Evolutionary conservation across 129 eudicot species (phyloP).

Genomic region (Helichrysum umbraculigerum): DNA sequence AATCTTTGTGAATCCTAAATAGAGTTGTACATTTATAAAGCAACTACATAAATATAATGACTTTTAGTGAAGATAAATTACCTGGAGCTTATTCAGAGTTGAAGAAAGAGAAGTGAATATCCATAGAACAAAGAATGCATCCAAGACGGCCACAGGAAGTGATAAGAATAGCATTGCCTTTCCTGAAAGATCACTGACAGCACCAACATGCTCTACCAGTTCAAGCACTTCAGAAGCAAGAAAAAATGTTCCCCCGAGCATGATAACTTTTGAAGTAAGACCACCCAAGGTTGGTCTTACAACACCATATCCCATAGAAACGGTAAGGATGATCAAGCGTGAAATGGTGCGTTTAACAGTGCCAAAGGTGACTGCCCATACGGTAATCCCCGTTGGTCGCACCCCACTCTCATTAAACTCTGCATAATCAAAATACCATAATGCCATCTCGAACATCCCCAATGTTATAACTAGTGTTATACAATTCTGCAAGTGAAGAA

Average conservation of each 20-base stretch:
- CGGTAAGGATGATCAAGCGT: conserved; percentile 81
- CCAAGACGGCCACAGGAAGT: conserved; percentile 97
- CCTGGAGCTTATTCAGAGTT: conserved; percentile 96
- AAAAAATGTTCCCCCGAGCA: conserved; percentile 92
- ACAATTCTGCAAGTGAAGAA: conserved; percentile 86
- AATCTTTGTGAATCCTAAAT: not conserved
- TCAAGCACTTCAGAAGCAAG: conserved; percentile 97
- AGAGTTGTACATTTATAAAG: not conserved
- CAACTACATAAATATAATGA: not conserved
- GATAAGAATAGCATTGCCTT: conserved; percentile 89
- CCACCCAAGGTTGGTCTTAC: conserved; percentile 99
- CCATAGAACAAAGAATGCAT: conserved; percentile 97
- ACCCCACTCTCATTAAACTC: conserved; percentile 90
- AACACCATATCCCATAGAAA: conserved; percentile 99
- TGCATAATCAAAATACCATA: conserved; percentile 97
- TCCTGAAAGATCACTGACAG: conserved; percentile 94
- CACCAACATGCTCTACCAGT: conserved; percentile 92
- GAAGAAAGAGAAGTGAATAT: conserved; percentile 91
- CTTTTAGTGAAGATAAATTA: conserved; percentile 26
- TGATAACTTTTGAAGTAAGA: conserved; percentile 81
- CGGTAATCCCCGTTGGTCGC: conserved; percentile 83
- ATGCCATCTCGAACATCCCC: conserved; percentile 98
- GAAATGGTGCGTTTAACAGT: conserved; percentile 81
- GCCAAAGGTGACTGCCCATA: conserved; percentile 98
- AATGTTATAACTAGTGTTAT: conserved; percentile 86